Evolutionary conservation across 257 asterid species (phyloP).

Genomic region (Coffea eugenioides): DNA sequence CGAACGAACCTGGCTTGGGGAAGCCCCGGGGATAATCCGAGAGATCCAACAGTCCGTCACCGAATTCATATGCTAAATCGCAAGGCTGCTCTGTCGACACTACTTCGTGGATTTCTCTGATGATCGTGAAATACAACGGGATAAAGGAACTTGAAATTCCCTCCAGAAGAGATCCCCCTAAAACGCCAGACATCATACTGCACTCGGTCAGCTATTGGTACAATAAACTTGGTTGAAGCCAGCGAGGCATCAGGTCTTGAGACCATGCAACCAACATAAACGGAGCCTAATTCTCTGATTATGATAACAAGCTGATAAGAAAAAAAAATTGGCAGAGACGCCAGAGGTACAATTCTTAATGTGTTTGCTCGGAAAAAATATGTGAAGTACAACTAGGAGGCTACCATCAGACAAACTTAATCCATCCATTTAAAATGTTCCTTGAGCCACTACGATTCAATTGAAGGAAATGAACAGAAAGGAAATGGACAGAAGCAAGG

Average conservation of each 20-base stretch:
- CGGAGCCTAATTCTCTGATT: neutral
- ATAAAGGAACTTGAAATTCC: slow-evolving; percentile 42
- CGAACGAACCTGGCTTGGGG: slow-evolving; percentile 67
- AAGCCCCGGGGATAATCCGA: slow-evolving; percentile 61
- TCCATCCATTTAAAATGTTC: neutral
- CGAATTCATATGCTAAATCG: slow-evolving; percentile 82
- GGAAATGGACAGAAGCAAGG: neutral
- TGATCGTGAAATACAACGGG: slow-evolving; percentile 67
- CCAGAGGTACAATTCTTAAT: neutral
- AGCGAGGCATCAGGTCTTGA: neutral
- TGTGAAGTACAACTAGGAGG: neutral
- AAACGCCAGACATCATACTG: neutral
- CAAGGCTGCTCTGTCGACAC: slow-evolving; percentile 88
- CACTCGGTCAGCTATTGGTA: neutral
- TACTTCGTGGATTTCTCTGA: slow-evolving; percentile 55
- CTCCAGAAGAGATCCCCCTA: slow-evolving; percentile 57
- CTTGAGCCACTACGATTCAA: too few relatives aligned
- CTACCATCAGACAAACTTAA: neutral
- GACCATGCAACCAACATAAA: neutral
- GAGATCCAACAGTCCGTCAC: slow-evolving; percentile 63
- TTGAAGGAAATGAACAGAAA: neutral
- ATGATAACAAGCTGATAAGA: neutral
- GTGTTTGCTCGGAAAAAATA: neutral
- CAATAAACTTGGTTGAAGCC: slow-evolving; percentile 4
- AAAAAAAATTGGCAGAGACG: neutral